A percentile compares a stretch with the other conserved stretches of the same genome.
These are phyloP conservation scores for Malus hybrid DNA, from an alignment of 331 rosid species.

Conservation along the genomic window DNA sequence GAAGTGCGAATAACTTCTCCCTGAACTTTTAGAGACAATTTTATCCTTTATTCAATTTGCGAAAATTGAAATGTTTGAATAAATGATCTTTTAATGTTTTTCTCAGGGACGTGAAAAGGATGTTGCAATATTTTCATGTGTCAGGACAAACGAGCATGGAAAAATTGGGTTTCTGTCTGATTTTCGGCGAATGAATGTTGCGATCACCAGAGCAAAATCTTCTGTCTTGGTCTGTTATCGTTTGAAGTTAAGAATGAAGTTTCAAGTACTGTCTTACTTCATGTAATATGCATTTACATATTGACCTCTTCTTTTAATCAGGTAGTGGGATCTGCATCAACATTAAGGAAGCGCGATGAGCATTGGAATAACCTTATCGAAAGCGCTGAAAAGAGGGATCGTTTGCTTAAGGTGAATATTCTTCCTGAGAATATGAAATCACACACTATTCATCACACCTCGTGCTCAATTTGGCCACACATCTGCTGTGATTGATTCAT, in stretches of 20 bases:
- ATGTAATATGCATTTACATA: background rate
- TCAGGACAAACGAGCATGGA: constrained; percentile 63
- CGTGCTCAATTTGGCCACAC: background rate
- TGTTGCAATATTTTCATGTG: constrained; percentile 81
- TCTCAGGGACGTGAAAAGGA: constrained; percentile 91
- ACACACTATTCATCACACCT: background rate
- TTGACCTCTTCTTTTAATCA: constrained; percentile 12
- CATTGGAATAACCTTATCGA: constrained; percentile 81
- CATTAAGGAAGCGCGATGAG: constrained; percentile 56
- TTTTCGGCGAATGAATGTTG: constrained; percentile 77
- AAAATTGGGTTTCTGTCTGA: constrained; percentile 78
- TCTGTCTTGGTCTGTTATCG: constrained; percentile 61
- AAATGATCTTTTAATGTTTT: background rate
- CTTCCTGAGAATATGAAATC: background rate
- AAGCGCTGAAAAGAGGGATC: constrained; percentile 60
- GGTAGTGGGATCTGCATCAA: constrained; percentile 93
- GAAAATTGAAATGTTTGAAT: background rate
- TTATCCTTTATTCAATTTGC: background rate
- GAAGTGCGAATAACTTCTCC: too few species aligned
- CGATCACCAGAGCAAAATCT: constrained; percentile 90
- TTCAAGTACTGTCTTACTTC: background rate
- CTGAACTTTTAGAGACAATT: background rate
- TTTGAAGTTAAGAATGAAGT: background rate
- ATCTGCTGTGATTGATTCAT: background rate
- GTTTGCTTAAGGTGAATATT: constrained; percentile 46